Evolutionary conservation across 805 yeast species (phyloP), one percentile per base, ranked within the genome.

Genomic region (Phaffomyces opuntiae): DNA sequence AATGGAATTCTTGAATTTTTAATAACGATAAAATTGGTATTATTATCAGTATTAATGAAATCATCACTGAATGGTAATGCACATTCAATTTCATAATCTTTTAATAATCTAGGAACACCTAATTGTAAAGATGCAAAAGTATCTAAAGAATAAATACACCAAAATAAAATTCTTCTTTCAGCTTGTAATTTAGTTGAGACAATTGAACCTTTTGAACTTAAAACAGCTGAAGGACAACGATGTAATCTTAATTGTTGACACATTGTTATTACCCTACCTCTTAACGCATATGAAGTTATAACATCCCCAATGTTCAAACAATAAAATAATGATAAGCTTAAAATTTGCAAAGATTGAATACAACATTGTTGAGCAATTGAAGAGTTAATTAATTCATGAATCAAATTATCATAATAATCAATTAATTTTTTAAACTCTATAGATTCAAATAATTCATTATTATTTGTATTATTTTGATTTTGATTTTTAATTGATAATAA

Each of bases 41-140:
- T 74, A 39, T 65, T 61, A 26, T 73, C 77, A 36, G 65, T 69
- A 42, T 62, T 61, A 9, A 61, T 63, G 38, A 62, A 58, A 45
- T 69, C 73, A 47, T 66, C 74, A 42, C 68, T 72, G 31, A 83
- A 78, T 1, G 96, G 96, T 55, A 85, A 65, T 1, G 91, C 90
- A 69, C 96, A 87, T 61, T 87, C 95, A 42, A 88, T 79, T 60
- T 87, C 95, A 55, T 77, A 78, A 59, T 87, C 96, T 56, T 83
- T 83, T 26, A 88, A 64, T 40, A 87, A 65, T 51, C 95, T 69
- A 5, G 96, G 96, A 35, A 87, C 86, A 39, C 96, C 96, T 40
- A 88, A 65, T 48, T 81, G 81, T 49, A 86, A 73, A 3, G 91
- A 79, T 25, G 87, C 70, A 57, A 86, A 86, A 3, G 80, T 73